These are phyloP conservation scores for Sporothrix inflata DNA, from an alignment of 2,329 filamentous ascomycete genomes.

Conservation along the genomic window DNA sequence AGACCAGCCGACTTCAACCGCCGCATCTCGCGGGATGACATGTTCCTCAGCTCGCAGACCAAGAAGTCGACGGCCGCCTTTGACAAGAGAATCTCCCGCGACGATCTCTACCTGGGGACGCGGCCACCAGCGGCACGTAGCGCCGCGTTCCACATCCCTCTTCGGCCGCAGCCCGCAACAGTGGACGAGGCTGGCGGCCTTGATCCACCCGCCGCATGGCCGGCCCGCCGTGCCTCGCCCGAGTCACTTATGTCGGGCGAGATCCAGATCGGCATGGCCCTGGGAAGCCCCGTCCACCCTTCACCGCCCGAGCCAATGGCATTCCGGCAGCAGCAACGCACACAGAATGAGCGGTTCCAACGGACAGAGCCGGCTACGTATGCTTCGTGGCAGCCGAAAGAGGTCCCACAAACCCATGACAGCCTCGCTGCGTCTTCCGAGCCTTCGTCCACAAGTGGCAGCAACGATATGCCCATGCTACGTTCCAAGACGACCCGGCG, in stretches of 20 bases:
- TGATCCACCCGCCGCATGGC: slow-evolving; percentile 39
- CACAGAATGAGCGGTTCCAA: slow-evolving; percentile 24
- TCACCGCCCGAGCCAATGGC: slow-evolving; percentile 36
- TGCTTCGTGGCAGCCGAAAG: slow-evolving; percentile 3
- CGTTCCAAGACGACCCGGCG: slow-evolving; percentile 60
- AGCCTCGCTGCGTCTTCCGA: neutral
- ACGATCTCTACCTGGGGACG: slow-evolving; percentile 44
- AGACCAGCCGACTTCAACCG: slow-evolving; percentile 17
- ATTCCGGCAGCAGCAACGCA: slow-evolving; percentile 16
- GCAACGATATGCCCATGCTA: slow-evolving; percentile 35
- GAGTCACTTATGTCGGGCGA: slow-evolving; percentile 50
- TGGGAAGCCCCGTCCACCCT: slow-evolving; percentile 67
- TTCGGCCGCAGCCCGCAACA: slow-evolving; percentile 48
- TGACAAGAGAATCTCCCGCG: slow-evolving; percentile 45
- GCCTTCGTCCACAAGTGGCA: neutral
- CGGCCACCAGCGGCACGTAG: slow-evolving; percentile 33
- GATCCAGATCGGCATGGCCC: slow-evolving; percentile 70
- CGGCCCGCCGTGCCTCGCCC: slow-evolving; percentile 48
- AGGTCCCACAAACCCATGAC: neutral
- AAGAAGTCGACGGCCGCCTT: slow-evolving; percentile 4
- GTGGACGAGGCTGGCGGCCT: slow-evolving; percentile 43
- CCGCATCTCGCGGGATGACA: slow-evolving; percentile 49
- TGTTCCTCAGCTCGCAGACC: slow-evolving; percentile 38
- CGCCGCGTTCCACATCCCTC: slow-evolving; percentile 46
- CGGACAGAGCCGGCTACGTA: slow-evolving; percentile 28